Percentiles rank a stretch among this genome's conserved stretches.
Evolutionary conservation across 768 basidiomycete genomes (phyloP).

Genomic region (Tulasnella sp.): DNA sequence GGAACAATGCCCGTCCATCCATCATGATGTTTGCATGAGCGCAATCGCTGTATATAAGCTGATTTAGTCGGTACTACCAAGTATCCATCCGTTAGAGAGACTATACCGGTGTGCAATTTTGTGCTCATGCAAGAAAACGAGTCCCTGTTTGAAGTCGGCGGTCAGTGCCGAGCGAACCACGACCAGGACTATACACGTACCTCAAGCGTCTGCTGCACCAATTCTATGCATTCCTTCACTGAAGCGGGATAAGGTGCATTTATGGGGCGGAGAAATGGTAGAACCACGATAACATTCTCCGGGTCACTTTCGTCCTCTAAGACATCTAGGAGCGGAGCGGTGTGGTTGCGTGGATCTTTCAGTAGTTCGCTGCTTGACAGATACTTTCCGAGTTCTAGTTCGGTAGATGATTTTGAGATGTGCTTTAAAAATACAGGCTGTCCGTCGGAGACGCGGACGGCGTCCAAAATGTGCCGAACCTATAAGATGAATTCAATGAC

Average conservation of each 20-base stretch:
- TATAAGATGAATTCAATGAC: too few relatives aligned
- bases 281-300: constrained; percentile 3
- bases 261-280: neutral
- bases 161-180: too few relatives aligned
- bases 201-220: constrained; percentile 12
- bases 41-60: constrained; percentile 1
- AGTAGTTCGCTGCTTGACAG: neutral
- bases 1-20: neutral
- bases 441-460: constrained; percentile 1
- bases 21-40: constrained; percentile 12
- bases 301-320: neutral
- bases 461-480: too few relatives aligned
- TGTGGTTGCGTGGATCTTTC: constrained; percentile 6
- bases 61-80: too few relatives aligned
- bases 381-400: neutral
- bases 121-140: constrained; percentile 12
- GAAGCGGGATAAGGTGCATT: neutral
- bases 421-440: neutral
- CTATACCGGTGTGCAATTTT: constrained; percentile 10
- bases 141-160: neutral
- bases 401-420: neutral
- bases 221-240: neutral
- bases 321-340: constrained; percentile 7
- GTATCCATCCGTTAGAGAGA: neutral
- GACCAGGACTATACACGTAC: neutral